Evolutionary conservation across 805 yeast species (phyloP), one percentile per base, ranked within the genome.

Genomic region (Candida parachauliodes): DNA sequence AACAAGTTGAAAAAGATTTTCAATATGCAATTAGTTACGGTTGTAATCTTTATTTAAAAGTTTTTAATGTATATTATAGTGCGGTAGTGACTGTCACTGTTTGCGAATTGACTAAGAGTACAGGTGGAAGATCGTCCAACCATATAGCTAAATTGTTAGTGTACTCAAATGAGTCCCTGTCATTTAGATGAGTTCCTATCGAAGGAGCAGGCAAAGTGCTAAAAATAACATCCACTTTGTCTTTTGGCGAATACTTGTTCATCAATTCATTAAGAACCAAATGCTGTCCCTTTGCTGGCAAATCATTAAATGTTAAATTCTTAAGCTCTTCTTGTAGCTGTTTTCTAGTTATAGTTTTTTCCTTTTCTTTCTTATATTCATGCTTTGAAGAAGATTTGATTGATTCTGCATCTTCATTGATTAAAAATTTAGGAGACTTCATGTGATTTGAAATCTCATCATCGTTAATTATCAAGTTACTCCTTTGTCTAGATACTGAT

Each of bases 71-170:
- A 16, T 16, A 39, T 30, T 63, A 89, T 44, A 91, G 65, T 23
- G 95, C 93, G 5, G 97, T 89, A 0, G 98, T 91, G 2, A 91
- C 98, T 0, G 98, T 93, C 71, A 93, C 88, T 0, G 95, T 83
- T 63, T 88, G 95, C 0, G 97, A 87, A 53, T 93, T 91, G 38
- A 93, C 72, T 44, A 93, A 60, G 55, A 93, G 55, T 1, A 79
- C 72, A 0, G 98, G 96, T 0, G 96, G 96, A 27, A 93, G 62
- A 4, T 76, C 87, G 30, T 79, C 76, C 40, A 91, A 70, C 93
- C 96, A 87, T 5, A 84, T 59, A 32, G 88, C 83, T 36, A 91
- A 65, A 48, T 82, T 81, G 40, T 79, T 78, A 11, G 85, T 77
- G 54, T 88, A 91, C 24, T 84, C 88, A 28, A 78, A 60, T 36